phyloP scores from a whole-genome alignment of 805 yeast species.

The Ogataea haglerorum region DNA sequence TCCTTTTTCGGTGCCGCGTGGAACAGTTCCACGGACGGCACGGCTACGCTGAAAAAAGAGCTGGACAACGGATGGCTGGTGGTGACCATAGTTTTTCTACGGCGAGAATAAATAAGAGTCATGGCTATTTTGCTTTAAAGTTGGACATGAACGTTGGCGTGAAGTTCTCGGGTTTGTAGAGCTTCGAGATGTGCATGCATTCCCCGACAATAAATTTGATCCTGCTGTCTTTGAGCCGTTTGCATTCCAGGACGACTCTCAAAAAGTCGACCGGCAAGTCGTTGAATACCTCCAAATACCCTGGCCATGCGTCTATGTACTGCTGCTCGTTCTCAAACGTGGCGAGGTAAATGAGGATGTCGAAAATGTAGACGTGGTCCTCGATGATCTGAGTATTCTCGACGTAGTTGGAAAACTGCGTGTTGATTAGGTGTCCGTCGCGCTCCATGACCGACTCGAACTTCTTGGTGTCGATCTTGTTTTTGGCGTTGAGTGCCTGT shows the following conservation, averaged over 20 bases:
- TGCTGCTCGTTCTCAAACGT: conserved; percentile 44
- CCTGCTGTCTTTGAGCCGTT: conserved; percentile 33
- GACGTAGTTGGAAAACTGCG: conserved; percentile 44
- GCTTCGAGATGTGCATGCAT: conserved; percentile 17
- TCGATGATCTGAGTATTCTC: conserved; percentile 35
- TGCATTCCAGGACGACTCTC: conserved; percentile 54
- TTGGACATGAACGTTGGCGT: conserved; percentile 21
- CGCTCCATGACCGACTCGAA: conserved; percentile 49
- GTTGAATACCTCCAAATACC: conserved; percentile 61
- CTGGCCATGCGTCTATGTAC: conserved; percentile 38
- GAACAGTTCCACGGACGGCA: conserved; percentile 57
- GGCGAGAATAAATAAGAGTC: conserved; percentile 5
- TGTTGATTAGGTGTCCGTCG: conserved; percentile 58
- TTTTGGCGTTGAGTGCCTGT: conserved; percentile 19
- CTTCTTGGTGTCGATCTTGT: conserved; percentile 29
- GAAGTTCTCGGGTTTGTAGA: conserved; percentile 10
- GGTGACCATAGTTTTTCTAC: conserved; percentile 34
- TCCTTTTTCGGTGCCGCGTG: conserved; percentile 51
- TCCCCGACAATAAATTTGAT: conserved; percentile 26
- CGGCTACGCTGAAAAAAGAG: conserved; percentile 35
- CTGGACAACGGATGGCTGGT: conserved; percentile 18
- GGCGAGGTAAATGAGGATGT: conserved; percentile 55
- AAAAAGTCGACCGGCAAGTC: conserved; percentile 75
- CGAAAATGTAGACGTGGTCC: conserved; percentile 55
- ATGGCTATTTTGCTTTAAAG: conserved; percentile 8